Percentiles rank a stretch among this genome's conserved stretches.
Conservation (phyloP, 192 early-diverging fungal species). For the Coemansia sp. region DNA sequence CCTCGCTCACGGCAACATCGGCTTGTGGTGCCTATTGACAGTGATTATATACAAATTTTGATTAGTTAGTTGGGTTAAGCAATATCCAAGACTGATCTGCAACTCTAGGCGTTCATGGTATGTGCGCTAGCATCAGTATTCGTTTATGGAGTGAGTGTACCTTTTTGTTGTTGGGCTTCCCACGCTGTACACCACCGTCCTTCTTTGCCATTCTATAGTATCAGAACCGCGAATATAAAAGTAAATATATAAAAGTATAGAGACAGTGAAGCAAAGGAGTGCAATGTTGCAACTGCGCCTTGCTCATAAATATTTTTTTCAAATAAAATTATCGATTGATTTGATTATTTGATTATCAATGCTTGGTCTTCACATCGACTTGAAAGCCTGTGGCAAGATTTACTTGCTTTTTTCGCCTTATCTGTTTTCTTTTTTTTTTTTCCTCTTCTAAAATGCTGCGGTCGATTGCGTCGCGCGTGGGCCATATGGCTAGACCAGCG, state of each 20-base stretch:
- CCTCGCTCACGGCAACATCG: neutral
- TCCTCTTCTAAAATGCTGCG: slow-evolving; percentile 3
- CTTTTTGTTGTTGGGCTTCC: slow-evolving; percentile 11
- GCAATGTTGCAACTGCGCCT: neutral
- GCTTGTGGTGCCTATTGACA: neutral
- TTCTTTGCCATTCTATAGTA: slow-evolving; percentile 20
- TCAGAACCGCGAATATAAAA: neutral
- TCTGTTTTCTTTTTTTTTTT: neutral
- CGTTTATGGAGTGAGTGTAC: neutral
- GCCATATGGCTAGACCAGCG: slow-evolving; percentile 5
- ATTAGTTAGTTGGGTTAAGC: neutral
- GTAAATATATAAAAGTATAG: neutral
- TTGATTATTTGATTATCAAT: slow-evolving; percentile 9
- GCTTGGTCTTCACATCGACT: neutral
- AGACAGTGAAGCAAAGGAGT: neutral
- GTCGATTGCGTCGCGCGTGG: slow-evolving; percentile 3
- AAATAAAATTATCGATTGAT: slow-evolving; percentile 12
- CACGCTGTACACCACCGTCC: slow-evolving; percentile 13
- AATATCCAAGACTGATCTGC: neutral
- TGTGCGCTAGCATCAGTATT: neutral
- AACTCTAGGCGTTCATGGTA: neutral
- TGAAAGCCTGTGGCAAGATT: neutral
- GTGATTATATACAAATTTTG: neutral
- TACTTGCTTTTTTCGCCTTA: slow-evolving; percentile 1
- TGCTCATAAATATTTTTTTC: neutral